A percentile compares a stretch with the other conserved stretches of the same genome.
Conservation (phyloP, 768 basidiomycete species). For the Hemileccinum rubropunctum region DNA sequence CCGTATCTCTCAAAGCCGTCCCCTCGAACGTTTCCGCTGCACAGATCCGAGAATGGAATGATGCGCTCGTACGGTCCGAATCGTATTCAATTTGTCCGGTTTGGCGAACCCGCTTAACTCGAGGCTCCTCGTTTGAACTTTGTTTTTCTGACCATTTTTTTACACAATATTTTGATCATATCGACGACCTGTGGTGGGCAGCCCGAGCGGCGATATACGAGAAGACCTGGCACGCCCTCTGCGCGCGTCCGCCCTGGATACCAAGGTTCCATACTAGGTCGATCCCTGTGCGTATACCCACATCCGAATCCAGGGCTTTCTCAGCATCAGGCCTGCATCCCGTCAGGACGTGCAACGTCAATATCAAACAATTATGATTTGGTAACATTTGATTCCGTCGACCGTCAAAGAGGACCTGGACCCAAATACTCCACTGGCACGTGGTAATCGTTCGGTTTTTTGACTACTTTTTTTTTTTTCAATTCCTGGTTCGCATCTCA, state of each 20-base stretch:
- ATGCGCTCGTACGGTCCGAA: background rate
- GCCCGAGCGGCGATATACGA: conserved; percentile 14
- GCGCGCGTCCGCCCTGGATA: conserved; percentile 20
- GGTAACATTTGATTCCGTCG: conserved; percentile 20
- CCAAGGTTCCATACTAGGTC: conserved; percentile 15
- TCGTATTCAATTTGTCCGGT: conserved; percentile 2
- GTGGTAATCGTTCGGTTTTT: conserved; percentile 24
- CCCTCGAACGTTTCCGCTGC: conserved; percentile 24
- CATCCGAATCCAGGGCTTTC: conserved; percentile 21
- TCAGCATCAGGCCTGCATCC: conserved; percentile 22
- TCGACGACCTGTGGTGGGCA: background rate
- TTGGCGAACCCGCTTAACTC: background rate
- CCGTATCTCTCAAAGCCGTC: conserved; percentile 4
- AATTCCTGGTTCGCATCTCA: background rate
- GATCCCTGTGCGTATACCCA: conserved; percentile 14
- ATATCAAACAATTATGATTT: conserved; percentile 13
- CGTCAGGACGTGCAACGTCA: conserved; percentile 10
- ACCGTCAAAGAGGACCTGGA: conserved; percentile 24
- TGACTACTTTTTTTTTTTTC: background rate
- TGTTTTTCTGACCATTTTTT: conserved; percentile 5
- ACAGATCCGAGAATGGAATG: conserved; percentile 5
- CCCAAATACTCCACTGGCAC: conserved; percentile 25
- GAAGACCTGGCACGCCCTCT: conserved; percentile 28
- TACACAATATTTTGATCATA: conserved; percentile 9
- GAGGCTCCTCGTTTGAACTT: background rate